Evolutionary conservation across 441 rosid genomes (phyloP), one percentile per base, ranked within the genome.

Genomic region (Eutrema salsugineum): DNA sequence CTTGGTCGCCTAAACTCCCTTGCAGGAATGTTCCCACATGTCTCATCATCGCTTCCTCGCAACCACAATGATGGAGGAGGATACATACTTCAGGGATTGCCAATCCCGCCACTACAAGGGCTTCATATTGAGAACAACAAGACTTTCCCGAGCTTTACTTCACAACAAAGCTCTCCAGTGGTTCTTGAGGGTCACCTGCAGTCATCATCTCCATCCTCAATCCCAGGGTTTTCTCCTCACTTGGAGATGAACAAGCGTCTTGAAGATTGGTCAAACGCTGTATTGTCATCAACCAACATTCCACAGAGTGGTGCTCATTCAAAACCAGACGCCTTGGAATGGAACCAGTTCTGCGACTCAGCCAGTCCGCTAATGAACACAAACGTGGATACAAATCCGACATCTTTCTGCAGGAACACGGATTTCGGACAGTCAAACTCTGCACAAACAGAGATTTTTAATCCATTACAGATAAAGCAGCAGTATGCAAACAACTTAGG

Each of bases 41-140:
- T 28, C 44, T 61, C 78, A 75, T 59, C 81, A 1, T 50, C 78
- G 11, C 77, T 67, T 49, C 42, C 78, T 63, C 77, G 76, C 27
- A 65, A 76, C 42, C 82, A 79, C 70, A 82, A 75, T 65, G 77
- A 68, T 51, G 82, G 73, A 54, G 77, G 80, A 16, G 77, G 80
- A 16, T 85, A 72, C 79, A 66, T 85, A 38, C 86, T 89, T 65
- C 92, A 86, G 65, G 94, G 97, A 68, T 80, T 90, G 83, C 91
- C 90, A 10, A 73, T 80, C 44, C 77, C 90, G 2, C 68, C 84
- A 76, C 77, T 87, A 70, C 85, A 84, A 66, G 86, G 84, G 70
- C 78, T 90, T 32, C 90, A 83, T 53, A 66, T 70, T 85, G 11
- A 28, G 68, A 59, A 58, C 76, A 35, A 64, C 76, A 30, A 49